Conservation (phyloP, 1,284 basidiomycete genomes). For the Laetiporus sulphureus region DNA sequence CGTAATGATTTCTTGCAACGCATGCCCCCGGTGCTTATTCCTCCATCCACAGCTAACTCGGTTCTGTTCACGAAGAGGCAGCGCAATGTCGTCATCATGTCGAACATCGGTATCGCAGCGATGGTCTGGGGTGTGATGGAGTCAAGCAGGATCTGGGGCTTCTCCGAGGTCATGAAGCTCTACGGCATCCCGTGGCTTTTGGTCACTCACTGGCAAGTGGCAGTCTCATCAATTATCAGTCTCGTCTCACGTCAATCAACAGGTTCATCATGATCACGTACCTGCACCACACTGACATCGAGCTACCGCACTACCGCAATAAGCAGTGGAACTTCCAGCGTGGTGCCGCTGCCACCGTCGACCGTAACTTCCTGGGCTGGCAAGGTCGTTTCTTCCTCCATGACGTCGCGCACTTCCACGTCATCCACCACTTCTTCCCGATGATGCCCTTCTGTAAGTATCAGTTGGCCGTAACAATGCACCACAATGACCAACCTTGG, state of each 20-base stretch:
- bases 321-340: conserved; percentile 47
- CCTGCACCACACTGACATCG: conserved; percentile 35
- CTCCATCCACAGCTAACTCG: conserved; percentile 38
- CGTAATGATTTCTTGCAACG: conserved; percentile 14
- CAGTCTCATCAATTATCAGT: no score
- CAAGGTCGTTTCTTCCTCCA: conserved; percentile 38
- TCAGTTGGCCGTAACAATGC: background rate
- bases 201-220: conserved; percentile 47
- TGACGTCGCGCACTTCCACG: conserved; percentile 39
- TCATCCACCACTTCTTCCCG: conserved; percentile 32
- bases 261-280: conserved; percentile 39
- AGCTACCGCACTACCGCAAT: conserved; percentile 34
- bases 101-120: conserved; percentile 44
- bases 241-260: background rate
- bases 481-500: background rate
- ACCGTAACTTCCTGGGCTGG: conserved; percentile 48
- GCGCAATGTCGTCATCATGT: conserved; percentile 44
- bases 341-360: conserved; percentile 51
- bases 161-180: conserved; percentile 38
- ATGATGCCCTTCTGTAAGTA: conserved; percentile 26
- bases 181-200: conserved; percentile 53
- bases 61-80: conserved; percentile 46
- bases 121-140: conserved; percentile 39
- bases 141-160: conserved; percentile 29
- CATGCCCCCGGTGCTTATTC: background rate